Evolutionary conservation across 2,329 filamentous ascomycete species (phyloP).

Genomic region (Cercospora zeae-maydis): DNA sequence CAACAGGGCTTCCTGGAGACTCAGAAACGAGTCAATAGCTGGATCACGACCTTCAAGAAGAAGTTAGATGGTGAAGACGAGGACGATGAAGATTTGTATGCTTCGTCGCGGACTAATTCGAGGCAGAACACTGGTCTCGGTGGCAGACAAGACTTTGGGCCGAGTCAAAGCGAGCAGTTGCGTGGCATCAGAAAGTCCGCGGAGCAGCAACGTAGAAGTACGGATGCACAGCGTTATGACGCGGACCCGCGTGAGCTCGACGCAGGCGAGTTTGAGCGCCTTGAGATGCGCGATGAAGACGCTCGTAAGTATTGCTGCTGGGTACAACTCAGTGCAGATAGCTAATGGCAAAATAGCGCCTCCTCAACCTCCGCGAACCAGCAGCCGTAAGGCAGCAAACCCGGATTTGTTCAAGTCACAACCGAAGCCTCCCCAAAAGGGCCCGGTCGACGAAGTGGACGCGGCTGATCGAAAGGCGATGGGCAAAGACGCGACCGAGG

Average conservation of each 20-base stretch:
- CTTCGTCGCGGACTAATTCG: conserved; percentile 26
- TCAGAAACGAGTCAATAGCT: conserved; percentile 85
- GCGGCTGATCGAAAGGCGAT: conserved; percentile 58
- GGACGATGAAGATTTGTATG: conserved; percentile 59
- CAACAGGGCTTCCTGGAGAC: conserved; percentile 94
- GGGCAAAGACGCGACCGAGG: conserved; percentile 26
- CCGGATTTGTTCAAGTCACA: conserved; percentile 75
- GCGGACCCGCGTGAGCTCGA: conserved; percentile 86
- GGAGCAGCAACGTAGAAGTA: conserved; percentile 57
- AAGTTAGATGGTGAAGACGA: conserved; percentile 85
- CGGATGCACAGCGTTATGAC: conserved; percentile 89
- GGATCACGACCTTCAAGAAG: conserved; percentile 90
- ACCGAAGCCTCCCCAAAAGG: conserved; percentile 53
- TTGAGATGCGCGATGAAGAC: conserved; percentile 62
- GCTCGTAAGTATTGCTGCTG: conserved; percentile 38
- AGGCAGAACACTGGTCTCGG: conserved; percentile 33
- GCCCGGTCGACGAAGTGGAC: conserved; percentile 74
- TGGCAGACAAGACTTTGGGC: conserved; percentile 37
- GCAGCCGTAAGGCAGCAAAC: conserved; percentile 67
- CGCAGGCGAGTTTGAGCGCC: conserved; percentile 72
- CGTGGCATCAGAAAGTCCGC: conserved; percentile 38
- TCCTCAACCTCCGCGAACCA: conserved; percentile 46
- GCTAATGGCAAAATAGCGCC: conserved; percentile 46
- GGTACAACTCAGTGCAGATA: neutral
- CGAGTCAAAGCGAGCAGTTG: conserved; percentile 39